Percentiles rank a stretch among this genome's conserved stretches.
phyloP scores from a whole-genome alignment of 2,329 filamentous ascomycete genomes.

The Diplodia intermedia region DNA sequence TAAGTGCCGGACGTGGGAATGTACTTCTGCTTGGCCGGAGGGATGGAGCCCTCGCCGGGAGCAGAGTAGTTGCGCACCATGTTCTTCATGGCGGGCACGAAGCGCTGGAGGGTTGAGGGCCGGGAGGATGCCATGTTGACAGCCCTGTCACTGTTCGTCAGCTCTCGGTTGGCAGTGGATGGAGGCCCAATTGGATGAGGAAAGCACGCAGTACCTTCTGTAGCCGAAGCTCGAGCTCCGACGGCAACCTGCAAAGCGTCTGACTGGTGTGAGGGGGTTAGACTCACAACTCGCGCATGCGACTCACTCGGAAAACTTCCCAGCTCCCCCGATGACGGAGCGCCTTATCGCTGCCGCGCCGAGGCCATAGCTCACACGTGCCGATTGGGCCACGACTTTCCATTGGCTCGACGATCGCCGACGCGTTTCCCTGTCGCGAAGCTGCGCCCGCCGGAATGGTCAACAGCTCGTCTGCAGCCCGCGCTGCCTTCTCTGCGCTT shows the following conservation, averaged over 20 bases:
- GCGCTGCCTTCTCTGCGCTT: constrained; percentile 20
- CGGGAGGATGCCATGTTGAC: constrained; percentile 31
- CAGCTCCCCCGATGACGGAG: constrained; percentile 29
- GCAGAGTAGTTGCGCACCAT: constrained; percentile 63
- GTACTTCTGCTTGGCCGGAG: constrained; percentile 86
- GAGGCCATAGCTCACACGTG: constrained; percentile 14
- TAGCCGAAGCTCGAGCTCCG: constrained; percentile 27
- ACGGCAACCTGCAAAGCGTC: neutral
- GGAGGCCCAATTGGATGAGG: constrained; percentile 4
- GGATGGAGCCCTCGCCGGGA: constrained; percentile 66
- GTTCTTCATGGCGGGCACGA: constrained; percentile 46
- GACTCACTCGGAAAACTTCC: constrained; percentile 28
- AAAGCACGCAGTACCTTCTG: constrained; percentile 12
- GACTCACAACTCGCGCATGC: constrained; percentile 19
- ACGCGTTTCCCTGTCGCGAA: constrained; percentile 28
- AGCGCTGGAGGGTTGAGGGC: constrained; percentile 33
- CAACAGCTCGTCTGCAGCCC: constrained; percentile 14
- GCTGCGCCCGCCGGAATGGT: neutral
- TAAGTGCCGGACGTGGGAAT: constrained; percentile 85
- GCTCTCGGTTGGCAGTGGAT: neutral
- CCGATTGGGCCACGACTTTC: constrained; percentile 25
- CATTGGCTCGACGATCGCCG: constrained; percentile 21
- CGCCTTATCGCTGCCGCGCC: constrained; percentile 11
- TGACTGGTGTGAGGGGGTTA: constrained; percentile 2
- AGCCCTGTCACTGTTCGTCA: constrained; percentile 21